Evolutionary conservation across 257 asterid genomes (phyloP), one percentile per base, ranked within the genome.

Genomic region (Scutellaria galericulata): DNA sequence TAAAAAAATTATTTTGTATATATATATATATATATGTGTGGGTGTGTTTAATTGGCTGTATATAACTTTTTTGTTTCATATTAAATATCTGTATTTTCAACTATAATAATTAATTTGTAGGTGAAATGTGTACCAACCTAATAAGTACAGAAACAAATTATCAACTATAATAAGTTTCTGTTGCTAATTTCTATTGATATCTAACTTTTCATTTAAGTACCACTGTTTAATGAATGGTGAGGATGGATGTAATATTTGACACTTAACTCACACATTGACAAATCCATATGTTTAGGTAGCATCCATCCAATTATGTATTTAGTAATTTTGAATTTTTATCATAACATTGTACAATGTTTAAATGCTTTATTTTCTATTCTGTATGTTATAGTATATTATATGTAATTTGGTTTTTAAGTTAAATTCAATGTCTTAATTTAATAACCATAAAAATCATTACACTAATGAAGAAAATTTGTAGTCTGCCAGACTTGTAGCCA

Each of bases 91-190:
- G 45, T 13, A 46, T 59, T 71, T 68, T 60, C 61, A 47, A 71
- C 61, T 47, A 14, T 71, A 35, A 47, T 59, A 31, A 59, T 59
- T 46, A 51, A 31, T 59, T 27, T 58, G 39, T 71, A 48, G 61
- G 68, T 59, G 56, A 48, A 47, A 71, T 45, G 69, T 47, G 8
- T 9, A 35, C 42, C 61, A 59, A 37, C 61, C 22, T 58, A 45
- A 14, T 70, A 45, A 13, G 39, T 57, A 31, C 37, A 41, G 15
- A 40, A 31, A 31, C 37, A 31, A 31, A 31, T 24, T 24, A 24
- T 31, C 5, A 41, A 62, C 10, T 10, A 63, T 42, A 11, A 7
- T 14, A 37, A 15, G n/a, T 7, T 27, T 14, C 55, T 55, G 65
- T 70, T 44, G 66, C 5, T 51, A 42, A 7, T 35, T 37, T 22